These are phyloP conservation scores for Aspergillus udagawae DNA, from an alignment of 2,329 filamentous ascomycete species.

Conservation along the genomic window DNA sequence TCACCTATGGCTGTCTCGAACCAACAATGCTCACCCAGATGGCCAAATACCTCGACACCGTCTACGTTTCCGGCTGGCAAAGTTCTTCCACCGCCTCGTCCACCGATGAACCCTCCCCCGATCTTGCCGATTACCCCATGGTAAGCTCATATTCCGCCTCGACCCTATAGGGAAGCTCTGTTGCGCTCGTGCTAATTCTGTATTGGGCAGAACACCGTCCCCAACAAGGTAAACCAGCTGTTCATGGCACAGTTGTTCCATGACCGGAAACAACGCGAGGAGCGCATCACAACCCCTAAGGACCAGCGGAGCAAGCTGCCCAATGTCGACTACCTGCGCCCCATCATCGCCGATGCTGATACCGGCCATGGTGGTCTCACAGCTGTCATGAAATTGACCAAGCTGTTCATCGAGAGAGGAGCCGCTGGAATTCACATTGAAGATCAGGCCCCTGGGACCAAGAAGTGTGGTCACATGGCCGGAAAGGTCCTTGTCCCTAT, in stretches of 20 bases:
- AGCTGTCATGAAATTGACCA: constrained; percentile 99
- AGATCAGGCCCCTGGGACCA: constrained; percentile 95
- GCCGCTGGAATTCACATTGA: constrained; percentile 98
- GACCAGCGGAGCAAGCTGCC: constrained; percentile 66
- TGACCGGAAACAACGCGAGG: constrained; percentile 97
- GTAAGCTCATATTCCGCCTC: constrained; percentile 44
- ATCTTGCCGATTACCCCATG: constrained; percentile 96
- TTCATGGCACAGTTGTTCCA: constrained; percentile 99
- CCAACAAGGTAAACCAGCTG: constrained; percentile 95
- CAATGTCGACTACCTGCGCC: constrained; percentile 89
- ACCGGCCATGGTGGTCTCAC: constrained; percentile 96
- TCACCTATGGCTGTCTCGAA: constrained; percentile 95
- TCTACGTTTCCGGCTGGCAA: constrained; percentile 99
- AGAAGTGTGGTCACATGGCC: constrained; percentile 99
- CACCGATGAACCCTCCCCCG: constrained; percentile 92
- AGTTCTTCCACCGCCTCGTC: constrained; percentile 93
- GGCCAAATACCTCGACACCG: constrained; percentile 97
- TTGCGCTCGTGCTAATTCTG: constrained; percentile 9
- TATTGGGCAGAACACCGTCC: constrained; percentile 74
- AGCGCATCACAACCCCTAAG: constrained; percentile 75
- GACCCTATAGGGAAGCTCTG: not conserved
- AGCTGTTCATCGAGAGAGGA: constrained; percentile 94
- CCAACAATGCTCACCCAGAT: constrained; percentile 99
- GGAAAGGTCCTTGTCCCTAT: constrained; percentile 97
- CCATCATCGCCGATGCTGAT: constrained; percentile 94